phyloP scores from a whole-genome alignment of 179 eudicot species.

The Spinacia oleracea region DNA sequence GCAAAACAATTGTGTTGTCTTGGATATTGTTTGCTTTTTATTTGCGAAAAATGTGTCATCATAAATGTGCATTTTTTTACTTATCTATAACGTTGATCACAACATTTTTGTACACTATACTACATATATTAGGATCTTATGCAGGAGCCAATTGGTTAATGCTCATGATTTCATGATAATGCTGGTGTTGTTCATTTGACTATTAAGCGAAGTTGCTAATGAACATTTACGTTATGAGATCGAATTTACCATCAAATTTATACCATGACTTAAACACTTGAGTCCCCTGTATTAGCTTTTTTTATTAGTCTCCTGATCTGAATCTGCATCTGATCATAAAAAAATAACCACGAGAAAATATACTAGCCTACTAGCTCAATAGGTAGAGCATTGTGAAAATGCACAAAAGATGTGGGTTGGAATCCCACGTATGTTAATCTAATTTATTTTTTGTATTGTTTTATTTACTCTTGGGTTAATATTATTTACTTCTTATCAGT shows the following conservation, averaged over 20 bases:
- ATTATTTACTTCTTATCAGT: too few species aligned
- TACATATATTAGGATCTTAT: too few species aligned
- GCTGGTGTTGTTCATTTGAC: too few species aligned
- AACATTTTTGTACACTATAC: not conserved
- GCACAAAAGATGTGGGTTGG: too few species aligned
- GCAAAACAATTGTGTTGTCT: not conserved
- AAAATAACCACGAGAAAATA: not conserved
- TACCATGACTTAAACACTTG: not conserved
- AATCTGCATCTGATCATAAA: not conserved
- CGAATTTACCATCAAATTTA: not conserved
- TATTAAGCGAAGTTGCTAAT: not conserved
- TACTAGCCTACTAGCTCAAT: too few species aligned
- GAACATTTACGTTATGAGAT: too few species aligned
- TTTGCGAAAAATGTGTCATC: not conserved
- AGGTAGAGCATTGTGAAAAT: too few species aligned
- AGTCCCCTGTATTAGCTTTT: not conserved
- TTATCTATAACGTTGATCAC: not conserved
- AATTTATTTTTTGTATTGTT: too few species aligned
- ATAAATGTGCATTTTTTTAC: not conserved
- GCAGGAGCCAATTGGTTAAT: too few species aligned
- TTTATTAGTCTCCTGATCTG: not conserved
- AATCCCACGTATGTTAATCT: too few species aligned
- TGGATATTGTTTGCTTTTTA: not conserved
- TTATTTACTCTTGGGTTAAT: too few species aligned
- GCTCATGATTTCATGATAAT: too few species aligned